phyloP scores from a whole-genome alignment of 2,329 filamentous ascomycete genomes.

The Ophiostoma sp. region DNA sequence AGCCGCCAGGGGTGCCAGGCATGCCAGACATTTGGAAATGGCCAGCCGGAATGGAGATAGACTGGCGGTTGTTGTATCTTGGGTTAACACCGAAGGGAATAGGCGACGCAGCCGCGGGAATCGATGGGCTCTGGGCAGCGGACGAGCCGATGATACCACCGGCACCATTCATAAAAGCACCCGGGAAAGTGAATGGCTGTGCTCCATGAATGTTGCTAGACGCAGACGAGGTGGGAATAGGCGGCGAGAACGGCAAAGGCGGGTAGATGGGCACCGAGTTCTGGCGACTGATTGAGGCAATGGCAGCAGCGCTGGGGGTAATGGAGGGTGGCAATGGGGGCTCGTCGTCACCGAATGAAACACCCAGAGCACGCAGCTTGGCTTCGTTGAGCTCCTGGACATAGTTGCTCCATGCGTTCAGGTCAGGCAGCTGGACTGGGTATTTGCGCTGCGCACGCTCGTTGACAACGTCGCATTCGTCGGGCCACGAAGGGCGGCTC shows the following conservation, averaged over 20 bases:
- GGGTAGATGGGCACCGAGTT: conserved; percentile 66
- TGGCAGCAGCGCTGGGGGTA: conserved; percentile 56
- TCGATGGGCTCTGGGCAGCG: conserved; percentile 56
- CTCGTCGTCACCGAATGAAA: conserved; percentile 72
- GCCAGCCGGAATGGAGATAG: conserved; percentile 59
- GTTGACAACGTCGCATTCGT: conserved; percentile 50
- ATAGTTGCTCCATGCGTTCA: conserved; percentile 68
- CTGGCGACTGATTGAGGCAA: conserved; percentile 58
- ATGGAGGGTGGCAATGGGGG: conserved; percentile 53
- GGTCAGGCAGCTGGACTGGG: conserved; percentile 63
- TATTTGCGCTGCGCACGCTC: conserved; percentile 52
- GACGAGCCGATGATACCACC: conserved; percentile 39
- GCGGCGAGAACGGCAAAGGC: conserved; percentile 74
- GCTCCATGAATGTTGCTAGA: conserved; percentile 58
- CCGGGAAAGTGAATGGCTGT: conserved; percentile 53
- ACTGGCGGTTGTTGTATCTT: conserved; percentile 65
- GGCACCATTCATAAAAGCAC: conserved; percentile 45
- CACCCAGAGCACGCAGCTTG: conserved; percentile 85
- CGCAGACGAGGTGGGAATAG: conserved; percentile 71
- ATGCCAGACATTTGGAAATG: conserved; percentile 63
- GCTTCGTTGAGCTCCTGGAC: conserved; percentile 80
- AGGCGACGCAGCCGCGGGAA: conserved; percentile 66
- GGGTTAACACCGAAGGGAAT: conserved; percentile 54
- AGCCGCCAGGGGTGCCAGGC: conserved; percentile 54
- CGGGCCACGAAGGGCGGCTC: conserved; percentile 65